Conservation (phyloP, 805 yeast species). For the Barnettozyma salicaria region DNA sequence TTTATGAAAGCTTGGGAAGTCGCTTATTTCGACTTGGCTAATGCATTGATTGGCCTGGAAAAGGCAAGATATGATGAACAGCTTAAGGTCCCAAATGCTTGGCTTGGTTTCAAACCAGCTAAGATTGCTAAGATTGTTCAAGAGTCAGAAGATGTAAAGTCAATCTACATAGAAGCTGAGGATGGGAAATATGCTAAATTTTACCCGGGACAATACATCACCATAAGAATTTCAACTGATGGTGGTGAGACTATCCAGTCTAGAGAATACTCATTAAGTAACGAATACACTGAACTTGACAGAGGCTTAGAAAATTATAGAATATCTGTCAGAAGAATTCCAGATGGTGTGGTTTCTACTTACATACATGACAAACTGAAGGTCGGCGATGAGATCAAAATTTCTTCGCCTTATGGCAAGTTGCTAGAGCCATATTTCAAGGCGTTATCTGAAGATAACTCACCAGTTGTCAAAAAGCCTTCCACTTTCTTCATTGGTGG, state of each 20-base stretch:
- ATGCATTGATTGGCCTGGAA: conserved; percentile 53
- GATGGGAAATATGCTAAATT: conserved; percentile 35
- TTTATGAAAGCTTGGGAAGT: conserved; percentile 58
- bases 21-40: conserved; percentile 62
- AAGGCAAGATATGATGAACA: conserved; percentile 36
- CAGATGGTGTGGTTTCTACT: conserved; percentile 45
- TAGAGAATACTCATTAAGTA: conserved; percentile 57
- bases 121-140: conserved; percentile 34
- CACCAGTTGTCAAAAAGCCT: conserved; percentile 19
- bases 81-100: conserved; percentile 31
- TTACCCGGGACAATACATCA: conserved; percentile 36
- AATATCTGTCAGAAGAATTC: conserved; percentile 49
- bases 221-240: conserved; percentile 31
- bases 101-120: conserved; percentile 58
- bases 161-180: conserved; percentile 44
- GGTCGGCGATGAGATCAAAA: conserved; percentile 42
- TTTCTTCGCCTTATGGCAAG: conserved; percentile 58
- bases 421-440: conserved; percentile 30
- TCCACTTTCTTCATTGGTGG: conserved; percentile 52
- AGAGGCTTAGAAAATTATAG: conserved; percentile 35
- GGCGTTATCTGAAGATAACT: conserved; percentile 21
- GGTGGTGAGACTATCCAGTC: conserved; percentile 37
- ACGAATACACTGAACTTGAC: conserved; percentile 23
- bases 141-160: conserved; percentile 44
- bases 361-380: conserved; percentile 41